phyloP scores from a whole-genome alignment of 805 yeast species.

The Komagataella phaffii region DNA sequence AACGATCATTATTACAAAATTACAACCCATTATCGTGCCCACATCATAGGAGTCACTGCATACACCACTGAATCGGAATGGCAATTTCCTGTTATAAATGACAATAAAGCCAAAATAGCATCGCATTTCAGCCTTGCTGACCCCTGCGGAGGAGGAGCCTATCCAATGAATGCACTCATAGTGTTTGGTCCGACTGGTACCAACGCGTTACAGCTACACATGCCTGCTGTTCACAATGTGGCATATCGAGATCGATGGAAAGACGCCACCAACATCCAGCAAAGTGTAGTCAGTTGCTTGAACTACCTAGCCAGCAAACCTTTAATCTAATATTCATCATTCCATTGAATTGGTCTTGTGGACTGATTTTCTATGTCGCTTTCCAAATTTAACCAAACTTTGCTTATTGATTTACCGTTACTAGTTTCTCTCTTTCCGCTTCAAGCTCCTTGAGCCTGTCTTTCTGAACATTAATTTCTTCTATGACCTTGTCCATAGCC shows the following conservation, averaged over 20 bases:
- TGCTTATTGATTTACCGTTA: neutral
- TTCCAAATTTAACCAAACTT: neutral
- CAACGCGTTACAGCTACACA: neutral
- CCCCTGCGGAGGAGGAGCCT: conserved; percentile 3
- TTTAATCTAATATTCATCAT: too few species aligned
- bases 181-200: neutral
- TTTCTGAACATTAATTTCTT: conserved; percentile 12
- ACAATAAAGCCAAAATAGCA: neutral
- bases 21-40: neutral
- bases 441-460: conserved; percentile 16
- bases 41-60: neutral
- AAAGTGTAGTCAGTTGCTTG: neutral
- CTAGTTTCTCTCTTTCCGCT: conserved; percentile 14
- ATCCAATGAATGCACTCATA: conserved; percentile 1
- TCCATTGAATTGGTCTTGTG: neutral
- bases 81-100: neutral
- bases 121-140: conserved; percentile 1
- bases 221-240: neutral
- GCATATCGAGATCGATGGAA: neutral
- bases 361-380: neutral
- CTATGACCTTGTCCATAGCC: conserved; percentile 15
- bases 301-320: neutral
- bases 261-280: neutral
- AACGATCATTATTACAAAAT: too few species aligned
- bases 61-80: neutral